Conservation (phyloP, 1,284 basidiomycete genomes). For the Naganishia albida region DNA sequence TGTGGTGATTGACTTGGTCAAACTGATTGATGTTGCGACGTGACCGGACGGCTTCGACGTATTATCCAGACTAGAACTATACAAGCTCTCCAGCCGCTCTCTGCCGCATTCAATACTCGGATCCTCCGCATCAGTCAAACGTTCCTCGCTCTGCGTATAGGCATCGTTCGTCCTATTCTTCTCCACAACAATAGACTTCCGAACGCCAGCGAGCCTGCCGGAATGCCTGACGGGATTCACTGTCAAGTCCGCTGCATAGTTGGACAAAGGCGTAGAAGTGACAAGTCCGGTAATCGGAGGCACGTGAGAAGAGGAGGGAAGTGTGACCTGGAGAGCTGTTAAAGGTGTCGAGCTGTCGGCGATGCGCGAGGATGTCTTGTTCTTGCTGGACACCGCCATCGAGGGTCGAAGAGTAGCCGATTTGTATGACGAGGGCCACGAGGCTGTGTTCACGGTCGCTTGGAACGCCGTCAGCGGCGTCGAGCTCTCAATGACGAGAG, state of each 20-base stretch:
- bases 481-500: not conserved
- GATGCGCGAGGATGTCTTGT: not conserved
- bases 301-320: not conserved
- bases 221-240: not conserved
- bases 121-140: not conserved
- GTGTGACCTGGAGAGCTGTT: constrained; percentile 3
- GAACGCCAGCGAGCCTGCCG: not conserved
- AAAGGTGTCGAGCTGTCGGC: constrained; percentile 11
- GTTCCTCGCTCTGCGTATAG: not conserved
- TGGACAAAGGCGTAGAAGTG: constrained; percentile 15
- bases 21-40: not conserved
- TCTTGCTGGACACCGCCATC: not conserved
- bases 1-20: too few species aligned
- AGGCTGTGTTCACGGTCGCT: not conserved
- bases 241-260: constrained; percentile 2
- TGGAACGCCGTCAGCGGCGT: constrained; percentile 10
- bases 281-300: not conserved
- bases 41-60: not conserved
- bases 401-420: not conserved
- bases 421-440: not conserved
- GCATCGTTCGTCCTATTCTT: not conserved
- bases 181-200: not conserved
- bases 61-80: not conserved
- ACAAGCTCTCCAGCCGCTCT: not conserved
- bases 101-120: constrained; percentile 4